These are phyloP conservation scores for Capsicum rhomboideum DNA, from an alignment of 257 asterid species.

Conservation along the genomic window DNA sequence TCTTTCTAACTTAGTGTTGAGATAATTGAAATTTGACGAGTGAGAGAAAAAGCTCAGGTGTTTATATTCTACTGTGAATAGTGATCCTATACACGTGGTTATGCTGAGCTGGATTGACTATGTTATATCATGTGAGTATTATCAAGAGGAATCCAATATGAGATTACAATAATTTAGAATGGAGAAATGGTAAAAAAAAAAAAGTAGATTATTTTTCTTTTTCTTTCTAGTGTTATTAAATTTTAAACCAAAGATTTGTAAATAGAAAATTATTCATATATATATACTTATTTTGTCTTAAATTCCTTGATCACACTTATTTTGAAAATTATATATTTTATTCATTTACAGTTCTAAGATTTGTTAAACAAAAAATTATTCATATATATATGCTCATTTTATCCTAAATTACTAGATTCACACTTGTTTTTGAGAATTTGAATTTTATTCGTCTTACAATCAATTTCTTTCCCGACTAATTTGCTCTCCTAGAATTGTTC, in stretches of 20 bases:
- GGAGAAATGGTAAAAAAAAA: too few relatives aligned
- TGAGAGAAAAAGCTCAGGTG: too few relatives aligned
- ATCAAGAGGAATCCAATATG: too few relatives aligned
- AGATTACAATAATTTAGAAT: too few relatives aligned
- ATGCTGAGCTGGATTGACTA: too few relatives aligned
- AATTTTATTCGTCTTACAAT: not conserved
- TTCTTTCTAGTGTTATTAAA: not conserved
- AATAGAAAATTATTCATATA: not conserved
- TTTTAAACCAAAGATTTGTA: not conserved
- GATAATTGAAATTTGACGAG: too few relatives aligned
- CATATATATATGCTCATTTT: not conserved
- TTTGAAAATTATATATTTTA: not conserved
- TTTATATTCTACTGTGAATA: too few relatives aligned
- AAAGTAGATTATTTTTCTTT: too few relatives aligned
- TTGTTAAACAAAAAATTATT: not conserved
- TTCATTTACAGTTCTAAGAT: not conserved
- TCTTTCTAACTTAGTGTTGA: too few relatives aligned
- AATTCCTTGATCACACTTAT: not conserved
- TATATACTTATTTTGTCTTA: not conserved
- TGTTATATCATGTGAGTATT: too few relatives aligned
- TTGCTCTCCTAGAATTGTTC: not conserved
- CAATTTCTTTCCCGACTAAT: not conserved
- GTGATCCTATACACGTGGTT: too few relatives aligned
- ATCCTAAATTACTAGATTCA: not conserved
- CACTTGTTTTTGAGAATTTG: not conserved